Evolutionary conservation across 2,329 filamentous ascomycete genomes (phyloP), one percentile per base, ranked within the genome.

Genomic region (Arthroderma sp.): DNA sequence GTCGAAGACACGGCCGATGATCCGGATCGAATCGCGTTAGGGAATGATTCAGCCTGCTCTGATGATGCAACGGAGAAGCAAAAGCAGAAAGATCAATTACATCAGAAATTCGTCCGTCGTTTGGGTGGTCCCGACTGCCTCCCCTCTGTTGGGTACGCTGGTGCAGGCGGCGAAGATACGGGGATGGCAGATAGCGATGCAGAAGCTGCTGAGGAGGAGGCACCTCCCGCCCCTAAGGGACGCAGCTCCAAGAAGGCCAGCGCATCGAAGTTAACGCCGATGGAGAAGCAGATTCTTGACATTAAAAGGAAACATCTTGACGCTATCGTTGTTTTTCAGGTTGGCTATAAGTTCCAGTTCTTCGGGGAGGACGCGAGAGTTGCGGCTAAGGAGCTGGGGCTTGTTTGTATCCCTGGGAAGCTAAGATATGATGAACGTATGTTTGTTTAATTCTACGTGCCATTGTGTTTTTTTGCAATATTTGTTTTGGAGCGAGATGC

Each of bases 341-440:
- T 96, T 6, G 91, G 91, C 42, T 98, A 98, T 68, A 98, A 98
- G 61, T 98, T 94, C 66, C 81, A 84, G 31, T 94, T 98, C 68
- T 94, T 94, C 58, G 91, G 91, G 7, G 89, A 96, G 57, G 91
- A 98, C 68, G 91, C 91, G 6, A 77, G 87, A 43, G 77, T 79
- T 44, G 91, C 89, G 4, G 85, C 88, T 8, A 94, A 89, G 62
- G 86, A 89, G 60, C 71, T 98, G 40, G 84, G 86, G 48, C 95
- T 98, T 53, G 83, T 98, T 34, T 98, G 91, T 61, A 95, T 98
- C 54, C 89, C 91, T 0, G 91, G 91, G 32, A 96, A 95, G 59
- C 79, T 89, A 62, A 77, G 89, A 57, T 98, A 88, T 57, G 89
- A 98, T 59, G 89, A 96, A 60, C 86, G 76, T 80, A 65, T 56